phyloP scores from a whole-genome alignment of 805 yeast genomes.

The Metschnikowia proteae region DNA sequence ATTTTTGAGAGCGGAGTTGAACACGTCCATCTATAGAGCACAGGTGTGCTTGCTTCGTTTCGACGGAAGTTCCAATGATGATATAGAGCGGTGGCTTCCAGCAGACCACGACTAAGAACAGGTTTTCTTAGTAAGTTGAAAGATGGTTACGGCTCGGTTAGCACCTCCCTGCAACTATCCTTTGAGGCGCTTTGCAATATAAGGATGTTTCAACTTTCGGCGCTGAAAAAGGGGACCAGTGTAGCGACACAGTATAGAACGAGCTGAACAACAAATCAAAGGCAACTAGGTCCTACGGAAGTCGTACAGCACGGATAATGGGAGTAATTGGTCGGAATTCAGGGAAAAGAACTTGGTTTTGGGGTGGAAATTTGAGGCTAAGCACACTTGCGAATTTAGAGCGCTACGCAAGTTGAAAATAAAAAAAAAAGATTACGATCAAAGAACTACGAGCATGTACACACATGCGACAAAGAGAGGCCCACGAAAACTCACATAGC shows the following conservation, averaged over 20 bases:
- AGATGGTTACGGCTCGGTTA: not conserved
- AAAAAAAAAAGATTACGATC: conserved; percentile 2
- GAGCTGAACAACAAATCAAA: not conserved
- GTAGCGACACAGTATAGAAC: not conserved
- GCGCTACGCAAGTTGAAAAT: not conserved
- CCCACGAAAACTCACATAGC: not conserved
- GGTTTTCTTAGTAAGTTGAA: not conserved
- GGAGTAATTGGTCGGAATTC: not conserved
- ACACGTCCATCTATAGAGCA: conserved; percentile 19
- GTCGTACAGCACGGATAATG: not conserved
- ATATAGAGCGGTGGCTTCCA: not conserved
- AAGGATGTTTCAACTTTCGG: not conserved
- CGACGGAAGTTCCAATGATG: not conserved
- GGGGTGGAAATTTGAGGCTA: not conserved
- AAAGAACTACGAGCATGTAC: conserved; percentile 2
- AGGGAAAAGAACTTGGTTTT: not conserved
- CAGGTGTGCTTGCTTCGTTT: not conserved
- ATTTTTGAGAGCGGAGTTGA: conserved; percentile 30
- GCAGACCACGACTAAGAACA: not conserved
- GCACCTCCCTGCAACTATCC: not conserved
- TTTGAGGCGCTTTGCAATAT: not conserved
- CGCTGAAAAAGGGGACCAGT: not conserved
- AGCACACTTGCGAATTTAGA: conserved; percentile 1
- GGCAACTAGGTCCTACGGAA: not conserved
- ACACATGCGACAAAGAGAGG: not conserved